A percentile compares a stretch with the other conserved stretches of the same genome.
These are phyloP conservation scores for Fraxinus anomala DNA, from an alignment of 257 asterid species.

Conservation along the genomic window DNA sequence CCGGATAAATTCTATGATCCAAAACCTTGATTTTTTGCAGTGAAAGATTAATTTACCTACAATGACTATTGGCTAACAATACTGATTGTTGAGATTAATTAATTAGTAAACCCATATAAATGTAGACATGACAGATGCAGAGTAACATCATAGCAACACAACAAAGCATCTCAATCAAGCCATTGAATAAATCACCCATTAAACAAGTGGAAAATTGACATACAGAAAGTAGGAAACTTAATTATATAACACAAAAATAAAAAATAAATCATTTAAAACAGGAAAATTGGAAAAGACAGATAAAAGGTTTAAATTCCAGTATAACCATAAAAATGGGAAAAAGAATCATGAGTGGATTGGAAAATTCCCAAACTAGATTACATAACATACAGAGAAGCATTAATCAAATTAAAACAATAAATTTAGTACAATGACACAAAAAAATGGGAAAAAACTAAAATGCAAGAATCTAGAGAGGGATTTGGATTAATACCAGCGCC, in stretches of 20 bases:
- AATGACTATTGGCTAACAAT: neutral
- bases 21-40: neutral
- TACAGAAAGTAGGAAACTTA: neutral
- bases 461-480: conserved; percentile 8
- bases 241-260: conserved; percentile 2
- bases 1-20: neutral
- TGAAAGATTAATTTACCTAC: too few relatives aligned
- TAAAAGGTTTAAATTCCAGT: neutral
- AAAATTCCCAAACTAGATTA: neutral
- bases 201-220: conserved; percentile 1
- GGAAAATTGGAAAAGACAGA: neutral
- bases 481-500: conserved; percentile 64
- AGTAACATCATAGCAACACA: conserved; percentile 10
- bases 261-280: neutral
- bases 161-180: conserved; percentile 3
- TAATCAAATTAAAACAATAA: neutral
- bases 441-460: neutral
- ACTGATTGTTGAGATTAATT: conserved; percentile 1
- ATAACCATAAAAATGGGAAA: neutral
- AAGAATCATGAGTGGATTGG: conserved; percentile 1
- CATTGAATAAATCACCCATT: neutral
- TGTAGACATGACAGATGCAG: neutral
- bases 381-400: neutral
- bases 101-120: neutral
- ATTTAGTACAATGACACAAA: neutral